phyloP scores from a whole-genome alignment of 2,329 filamentous ascomycete species.

The Fusarium hostae region DNA sequence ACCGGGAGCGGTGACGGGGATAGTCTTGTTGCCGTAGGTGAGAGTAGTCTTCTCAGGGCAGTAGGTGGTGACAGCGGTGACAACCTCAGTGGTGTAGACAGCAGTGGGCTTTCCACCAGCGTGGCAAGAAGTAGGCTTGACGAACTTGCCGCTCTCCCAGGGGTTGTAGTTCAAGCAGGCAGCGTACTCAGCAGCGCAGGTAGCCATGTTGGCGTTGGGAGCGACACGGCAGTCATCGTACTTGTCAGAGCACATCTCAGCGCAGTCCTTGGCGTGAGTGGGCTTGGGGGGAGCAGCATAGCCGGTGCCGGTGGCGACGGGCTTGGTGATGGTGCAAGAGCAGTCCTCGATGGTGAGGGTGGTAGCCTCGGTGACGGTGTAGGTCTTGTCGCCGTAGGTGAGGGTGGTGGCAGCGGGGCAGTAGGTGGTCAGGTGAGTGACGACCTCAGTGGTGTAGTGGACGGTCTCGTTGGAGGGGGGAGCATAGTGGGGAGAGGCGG shows the following conservation, averaged over 20 bases:
- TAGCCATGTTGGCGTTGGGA: conserved; percentile 36
- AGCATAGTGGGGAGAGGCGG: conserved; percentile 31
- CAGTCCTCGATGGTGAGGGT: conserved; percentile 73
- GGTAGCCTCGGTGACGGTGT: conserved; percentile 71
- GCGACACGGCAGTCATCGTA: conserved; percentile 37
- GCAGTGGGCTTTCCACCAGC: conserved; percentile 57
- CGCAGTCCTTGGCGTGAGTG: conserved; percentile 28
- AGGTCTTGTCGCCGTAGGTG: conserved; percentile 69
- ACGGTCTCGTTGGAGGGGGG: conserved; percentile 44
- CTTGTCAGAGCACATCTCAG: conserved; percentile 21
- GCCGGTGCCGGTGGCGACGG: conserved; percentile 19
- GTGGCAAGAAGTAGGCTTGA: conserved; percentile 49
- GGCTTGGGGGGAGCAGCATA: conserved; percentile 24
- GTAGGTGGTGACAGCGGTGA: conserved; percentile 53
- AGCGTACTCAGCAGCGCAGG: conserved; percentile 41
- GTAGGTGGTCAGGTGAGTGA: conserved; percentile 73
- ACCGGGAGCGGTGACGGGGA: conserved; percentile 28
- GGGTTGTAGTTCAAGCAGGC: conserved; percentile 44
- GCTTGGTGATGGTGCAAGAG: conserved; percentile 70
- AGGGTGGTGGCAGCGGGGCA: conserved; percentile 72
- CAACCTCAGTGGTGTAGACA: conserved; percentile 29
- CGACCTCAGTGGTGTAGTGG: conserved; percentile 69
- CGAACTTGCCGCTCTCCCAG: conserved; percentile 26
- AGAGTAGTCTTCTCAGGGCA: conserved; percentile 46
- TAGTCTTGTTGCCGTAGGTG: conserved; percentile 47